Percentiles rank a stretch among this genome's conserved stretches.
These are phyloP conservation scores for Scalesia atractyloides DNA, from an alignment of 129 eudicot species.

Conservation along the genomic window DNA sequence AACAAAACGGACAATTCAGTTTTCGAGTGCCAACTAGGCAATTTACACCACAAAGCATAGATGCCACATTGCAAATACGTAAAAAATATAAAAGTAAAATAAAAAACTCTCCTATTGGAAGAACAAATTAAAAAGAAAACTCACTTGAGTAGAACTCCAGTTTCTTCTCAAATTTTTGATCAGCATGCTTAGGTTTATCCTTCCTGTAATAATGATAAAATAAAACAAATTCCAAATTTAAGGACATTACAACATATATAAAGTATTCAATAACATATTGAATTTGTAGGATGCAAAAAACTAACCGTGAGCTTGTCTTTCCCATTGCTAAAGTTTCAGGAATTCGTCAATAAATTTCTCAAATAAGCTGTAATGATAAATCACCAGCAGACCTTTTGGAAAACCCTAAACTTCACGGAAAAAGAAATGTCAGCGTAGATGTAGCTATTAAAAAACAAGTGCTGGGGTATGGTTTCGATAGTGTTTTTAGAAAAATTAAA, in stretches of 20 bases:
- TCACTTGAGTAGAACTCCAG: constrained; percentile 64
- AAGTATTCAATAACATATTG: background rate
- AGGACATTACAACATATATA: background rate
- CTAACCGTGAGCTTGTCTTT: constrained; percentile 42
- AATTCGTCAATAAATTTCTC: background rate
- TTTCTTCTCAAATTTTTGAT: constrained; percentile 71
- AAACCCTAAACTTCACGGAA: constrained; percentile 24
- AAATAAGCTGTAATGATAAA: constrained; percentile 7
- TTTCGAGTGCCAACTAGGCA: background rate
- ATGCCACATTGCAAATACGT: background rate
- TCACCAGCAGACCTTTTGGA: constrained; percentile 15
- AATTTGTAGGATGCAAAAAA: constrained; percentile 15
- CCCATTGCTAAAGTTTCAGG: constrained; percentile 33
- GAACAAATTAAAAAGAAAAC: constrained; percentile 17
- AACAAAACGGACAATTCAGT: background rate
- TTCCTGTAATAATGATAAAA: constrained; percentile 33
- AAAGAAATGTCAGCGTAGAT: constrained; percentile 3
- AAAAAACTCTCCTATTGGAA: background rate
- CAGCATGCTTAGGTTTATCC: constrained; percentile 51
- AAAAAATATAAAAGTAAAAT: no score
- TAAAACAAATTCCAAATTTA: background rate
- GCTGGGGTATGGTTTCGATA: background rate
- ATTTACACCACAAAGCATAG: background rate
- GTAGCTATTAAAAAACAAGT: background rate
- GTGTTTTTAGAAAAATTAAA: background rate